Evolutionary conservation across 1,284 basidiomycete genomes (phyloP), one percentile per base, ranked within the genome.

Genomic region (Ceratobasidium sp.): DNA sequence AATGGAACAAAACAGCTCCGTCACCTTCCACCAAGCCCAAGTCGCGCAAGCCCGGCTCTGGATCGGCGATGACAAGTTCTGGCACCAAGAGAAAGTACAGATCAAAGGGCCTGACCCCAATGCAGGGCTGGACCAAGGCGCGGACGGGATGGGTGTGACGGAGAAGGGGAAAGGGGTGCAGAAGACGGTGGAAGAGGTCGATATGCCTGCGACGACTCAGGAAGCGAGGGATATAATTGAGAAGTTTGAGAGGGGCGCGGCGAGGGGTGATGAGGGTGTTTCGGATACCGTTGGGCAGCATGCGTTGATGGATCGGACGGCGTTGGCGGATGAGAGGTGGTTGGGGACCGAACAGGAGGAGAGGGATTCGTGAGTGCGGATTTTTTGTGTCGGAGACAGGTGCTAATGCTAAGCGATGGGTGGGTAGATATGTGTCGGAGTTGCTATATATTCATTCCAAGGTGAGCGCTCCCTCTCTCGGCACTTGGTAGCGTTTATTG

Each of bases 21-120:
- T 98, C 72, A 89, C 88, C 41, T 98, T 95, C 86, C 88, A 91
- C 78, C 84, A 95, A 80, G 95, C 95, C 0, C 93, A 96, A 82
- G 91, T 95, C 14, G 96, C 96, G 0, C 88, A 95, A 17, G 91
- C 93, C 4, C 90, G 92, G n/a, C 85, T 92, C 78, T 96, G 92
- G 89, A 85, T 96, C 59, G 93, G 85, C 31, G 85, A 85, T 36
- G 83, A 83, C 75, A 73, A 69, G n/a, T 69, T 76, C 64, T 76
- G 77, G 74, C 76, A 78, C 62, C 76, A 77, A 60, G 73, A 76
- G 15, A 74, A 60, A 24, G 73, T 78, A 50, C 74, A 74, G 78
- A 83, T 79, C 73, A 78, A 76, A 64, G 75, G 62, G 74, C 78
- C 83, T 7, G 81, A 47, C 47, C 72, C 64, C 4, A 54, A 65